Percentiles rank a stretch among this genome's conserved stretches.
phyloP scores from a whole-genome alignment of 164 flowering plant genomes.

The Euptelea pleiosperma region DNA sequence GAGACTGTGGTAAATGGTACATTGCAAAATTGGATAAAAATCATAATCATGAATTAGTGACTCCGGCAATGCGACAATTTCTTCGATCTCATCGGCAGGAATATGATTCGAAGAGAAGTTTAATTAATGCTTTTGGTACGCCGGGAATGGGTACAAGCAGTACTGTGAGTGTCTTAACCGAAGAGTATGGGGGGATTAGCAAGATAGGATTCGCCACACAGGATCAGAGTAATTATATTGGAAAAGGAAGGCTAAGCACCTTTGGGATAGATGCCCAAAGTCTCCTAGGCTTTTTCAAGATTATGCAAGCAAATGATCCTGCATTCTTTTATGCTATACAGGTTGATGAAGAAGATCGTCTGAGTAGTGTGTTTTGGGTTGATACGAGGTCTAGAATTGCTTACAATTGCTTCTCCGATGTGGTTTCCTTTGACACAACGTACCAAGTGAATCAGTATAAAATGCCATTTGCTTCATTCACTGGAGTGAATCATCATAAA shows the following conservation, averaged over 20 bases:
- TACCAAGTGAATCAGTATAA: slow-evolving; percentile 33
- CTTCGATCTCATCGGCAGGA: slow-evolving; percentile 32
- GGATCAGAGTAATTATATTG: slow-evolving; percentile 25
- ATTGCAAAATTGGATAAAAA: slow-evolving; percentile 28
- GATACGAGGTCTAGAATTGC: slow-evolving; percentile 36
- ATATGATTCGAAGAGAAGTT: slow-evolving; percentile 16
- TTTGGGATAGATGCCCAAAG: slow-evolving; percentile 36
- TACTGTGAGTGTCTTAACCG: slow-evolving; percentile 8
- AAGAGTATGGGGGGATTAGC: slow-evolving; percentile 18
- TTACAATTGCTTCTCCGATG: slow-evolving; percentile 34
- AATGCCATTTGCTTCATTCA: slow-evolving; percentile 37
- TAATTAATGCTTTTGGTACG: slow-evolving; percentile 4
- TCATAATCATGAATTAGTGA: slow-evolving; percentile 37
- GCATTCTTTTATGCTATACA: slow-evolving; percentile 35
- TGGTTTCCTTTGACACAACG: slow-evolving; percentile 39
- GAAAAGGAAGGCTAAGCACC: slow-evolving; percentile 28
- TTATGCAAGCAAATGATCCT: slow-evolving; percentile 37
- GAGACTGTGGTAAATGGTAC: slow-evolving; percentile 32
- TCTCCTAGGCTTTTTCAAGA: slow-evolving; percentile 30
- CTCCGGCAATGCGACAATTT: slow-evolving; percentile 32
- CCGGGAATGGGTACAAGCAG: slow-evolving; percentile 12
- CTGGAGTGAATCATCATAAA: slow-evolving; percentile 41
- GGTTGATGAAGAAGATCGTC: slow-evolving; percentile 36
- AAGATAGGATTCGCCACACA: slow-evolving; percentile 20
- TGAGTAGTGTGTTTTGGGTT: slow-evolving; percentile 43